A percentile compares a stretch with the other conserved stretches of the same genome.
Conservation (phyloP, 495 filamentous ascomycete genomes). For the Neurospora hispaniola region DNA sequence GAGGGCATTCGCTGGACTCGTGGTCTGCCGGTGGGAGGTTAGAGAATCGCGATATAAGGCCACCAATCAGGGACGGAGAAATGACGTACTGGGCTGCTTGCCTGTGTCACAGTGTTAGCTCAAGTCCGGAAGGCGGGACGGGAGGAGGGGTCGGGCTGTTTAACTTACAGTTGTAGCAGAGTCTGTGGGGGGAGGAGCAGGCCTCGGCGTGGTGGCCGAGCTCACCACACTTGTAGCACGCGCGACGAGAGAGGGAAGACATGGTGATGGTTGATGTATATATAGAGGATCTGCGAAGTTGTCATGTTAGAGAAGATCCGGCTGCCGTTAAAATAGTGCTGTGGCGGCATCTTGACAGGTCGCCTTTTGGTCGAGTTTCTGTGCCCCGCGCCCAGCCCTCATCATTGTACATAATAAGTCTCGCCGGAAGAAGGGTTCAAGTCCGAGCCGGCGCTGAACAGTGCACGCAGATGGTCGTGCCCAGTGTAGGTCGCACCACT, state of each 20-base stretch:
- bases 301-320: background rate
- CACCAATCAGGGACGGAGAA: conserved; percentile 9
- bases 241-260: conserved; percentile 92
- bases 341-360: background rate
- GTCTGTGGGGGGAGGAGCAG: conserved; percentile 89
- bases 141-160: background rate
- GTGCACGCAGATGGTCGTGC: background rate
- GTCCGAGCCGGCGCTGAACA: background rate
- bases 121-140: background rate
- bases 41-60: conserved; percentile 1
- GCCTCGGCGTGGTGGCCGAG: conserved; percentile 98
- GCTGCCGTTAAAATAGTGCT: background rate
- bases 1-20: conserved; percentile 94
- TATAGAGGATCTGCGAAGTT: background rate
- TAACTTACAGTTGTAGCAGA: conserved; percentile 92
- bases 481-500: background rate
- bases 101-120: conserved; percentile 32
- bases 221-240: conserved; percentile 99
- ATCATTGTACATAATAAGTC: background rate
- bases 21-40: conserved; percentile 57
- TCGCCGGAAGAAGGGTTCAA: background rate
- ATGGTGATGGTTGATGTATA: conserved; percentile 32
- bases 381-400: background rate
- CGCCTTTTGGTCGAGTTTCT: background rate
- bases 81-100: conserved; percentile 70